Base-by-base conservation (phyloP, 805 yeast species). In the Suhomyces faveliae region DNA sequence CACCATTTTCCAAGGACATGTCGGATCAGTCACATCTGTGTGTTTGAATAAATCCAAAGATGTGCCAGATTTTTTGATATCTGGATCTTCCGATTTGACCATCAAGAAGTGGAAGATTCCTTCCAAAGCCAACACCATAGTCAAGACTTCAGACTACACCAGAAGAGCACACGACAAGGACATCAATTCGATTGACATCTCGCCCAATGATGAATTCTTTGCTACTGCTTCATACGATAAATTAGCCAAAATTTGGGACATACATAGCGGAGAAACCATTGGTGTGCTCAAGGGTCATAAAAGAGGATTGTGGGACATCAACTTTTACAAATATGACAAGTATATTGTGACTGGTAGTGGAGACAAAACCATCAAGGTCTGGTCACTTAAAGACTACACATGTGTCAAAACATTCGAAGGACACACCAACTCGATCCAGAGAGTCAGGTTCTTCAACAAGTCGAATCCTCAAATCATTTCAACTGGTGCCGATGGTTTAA, bases 151-250 rank as follows among this genome's bases (percentile, higher is more conserved):
- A 2, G 89, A 84, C 46, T 94, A 85, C 66, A 94, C 99, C 0
- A 82, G 97, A 73, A 82, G 91, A 60, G 98, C 97, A 1, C 99
- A 94, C 64, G 98, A 94, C 47, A 94, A 92, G 64, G 97, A 94
- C 66, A 94, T 94, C 51, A 95, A 94, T 60, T 79, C 92, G 2
- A 70, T 94, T 45, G 97, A 90, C 54, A 74, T 94, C 3, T 78
- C 97, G n/a, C 96, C 97, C 13, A 89, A 90, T 60, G 95, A 92
- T 66, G 85, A 84, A 53, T 74, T 78, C 43, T 84, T 94, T 60
- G 98, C 96, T 0, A 86, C 97, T 1, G 98, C 96, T 2, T 87
- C 96, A 10, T 96, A 87, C 63, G 99, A 94, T 66, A 88, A 92
- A 60, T 78, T 91, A 2, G 94, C 87, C 51, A 94, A 94, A 61